These are phyloP conservation scores for Laburnicola sp. DNA, from an alignment of 2,329 filamentous ascomycete species.

Conservation along the genomic window DNA sequence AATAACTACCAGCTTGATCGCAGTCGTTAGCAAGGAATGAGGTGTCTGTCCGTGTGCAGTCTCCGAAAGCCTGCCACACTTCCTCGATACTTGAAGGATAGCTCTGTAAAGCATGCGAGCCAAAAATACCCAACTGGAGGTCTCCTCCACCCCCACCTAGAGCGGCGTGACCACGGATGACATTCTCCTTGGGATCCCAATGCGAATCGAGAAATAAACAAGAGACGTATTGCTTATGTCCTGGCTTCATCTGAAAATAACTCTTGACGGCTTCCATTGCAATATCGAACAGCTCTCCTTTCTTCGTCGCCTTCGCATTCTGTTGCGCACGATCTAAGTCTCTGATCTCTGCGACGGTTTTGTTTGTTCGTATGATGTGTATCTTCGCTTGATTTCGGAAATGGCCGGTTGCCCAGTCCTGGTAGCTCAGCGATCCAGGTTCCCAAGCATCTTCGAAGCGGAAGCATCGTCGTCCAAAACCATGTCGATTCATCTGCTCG, in stretches of 20 bases:
- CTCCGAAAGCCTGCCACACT: conserved; percentile 82
- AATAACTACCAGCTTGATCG: conserved; percentile 84
- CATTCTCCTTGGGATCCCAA: conserved; percentile 74
- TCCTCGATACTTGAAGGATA: conserved; percentile 90
- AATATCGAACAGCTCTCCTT: conserved; percentile 74
- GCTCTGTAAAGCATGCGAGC: conserved; percentile 87
- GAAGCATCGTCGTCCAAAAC: conserved; percentile 82
- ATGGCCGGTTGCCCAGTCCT: conserved; percentile 69
- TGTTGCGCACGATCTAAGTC: conserved; percentile 80
- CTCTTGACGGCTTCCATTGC: conserved; percentile 75
- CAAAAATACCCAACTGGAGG: conserved; percentile 83
- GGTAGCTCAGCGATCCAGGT: conserved; percentile 74
- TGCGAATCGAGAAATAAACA: conserved; percentile 84
- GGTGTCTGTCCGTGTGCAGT: conserved; percentile 87
- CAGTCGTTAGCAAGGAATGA: conserved; percentile 80
- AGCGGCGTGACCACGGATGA: conserved; percentile 79
- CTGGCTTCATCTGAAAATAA: conserved; percentile 73
- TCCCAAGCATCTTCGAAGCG: conserved; percentile 96
- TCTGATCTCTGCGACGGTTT: conserved; percentile 81
- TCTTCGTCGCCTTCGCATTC: conserved; percentile 67
- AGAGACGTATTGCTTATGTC: conserved; percentile 86
- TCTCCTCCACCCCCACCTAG: conserved; percentile 75
- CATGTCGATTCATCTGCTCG: conserved; percentile 92
- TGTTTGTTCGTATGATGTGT: conserved; percentile 79
- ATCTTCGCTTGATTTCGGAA: conserved; percentile 92